phyloP scores from a whole-genome alignment of 78 protist species.

The Dictyostelium firmibasis region DNA sequence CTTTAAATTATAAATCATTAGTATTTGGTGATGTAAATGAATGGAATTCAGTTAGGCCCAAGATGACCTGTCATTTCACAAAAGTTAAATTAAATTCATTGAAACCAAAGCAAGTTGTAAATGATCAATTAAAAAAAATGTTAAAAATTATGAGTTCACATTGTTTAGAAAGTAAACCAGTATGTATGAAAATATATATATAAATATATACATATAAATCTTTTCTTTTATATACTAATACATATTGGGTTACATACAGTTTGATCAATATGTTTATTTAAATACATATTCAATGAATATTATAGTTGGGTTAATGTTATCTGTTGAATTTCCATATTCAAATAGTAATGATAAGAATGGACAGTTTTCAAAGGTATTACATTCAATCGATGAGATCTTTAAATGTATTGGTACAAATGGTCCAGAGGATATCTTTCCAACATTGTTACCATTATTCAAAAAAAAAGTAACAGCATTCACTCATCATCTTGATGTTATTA shows the following conservation, averaged over 20 bases:
- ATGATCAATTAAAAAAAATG: neutral
- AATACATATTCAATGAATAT: neutral
- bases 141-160: neutral
- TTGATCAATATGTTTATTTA: constrained; percentile 1
- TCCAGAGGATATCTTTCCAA: neutral
- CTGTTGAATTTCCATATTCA: neutral
- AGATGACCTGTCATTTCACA: neutral
- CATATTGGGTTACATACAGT: neutral
- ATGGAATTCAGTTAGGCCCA: neutral
- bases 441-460: neutral
- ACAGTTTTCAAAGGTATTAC: neutral
- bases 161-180: neutral
- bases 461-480: neutral
- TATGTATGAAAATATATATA: neutral
- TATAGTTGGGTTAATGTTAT: neutral
- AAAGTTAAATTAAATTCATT: neutral
- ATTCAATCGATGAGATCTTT: neutral
- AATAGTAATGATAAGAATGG: neutral
- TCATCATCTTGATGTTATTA: neutral
- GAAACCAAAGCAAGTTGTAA: neutral
- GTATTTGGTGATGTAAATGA: neutral
- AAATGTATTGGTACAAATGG: neutral
- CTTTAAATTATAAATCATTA: neutral
- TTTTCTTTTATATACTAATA: too few relatives aligned
- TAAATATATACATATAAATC: too few relatives aligned